phyloP scores from a whole-genome alignment of 148 eudicot genomes.

The Gaultheria prostrata region DNA sequence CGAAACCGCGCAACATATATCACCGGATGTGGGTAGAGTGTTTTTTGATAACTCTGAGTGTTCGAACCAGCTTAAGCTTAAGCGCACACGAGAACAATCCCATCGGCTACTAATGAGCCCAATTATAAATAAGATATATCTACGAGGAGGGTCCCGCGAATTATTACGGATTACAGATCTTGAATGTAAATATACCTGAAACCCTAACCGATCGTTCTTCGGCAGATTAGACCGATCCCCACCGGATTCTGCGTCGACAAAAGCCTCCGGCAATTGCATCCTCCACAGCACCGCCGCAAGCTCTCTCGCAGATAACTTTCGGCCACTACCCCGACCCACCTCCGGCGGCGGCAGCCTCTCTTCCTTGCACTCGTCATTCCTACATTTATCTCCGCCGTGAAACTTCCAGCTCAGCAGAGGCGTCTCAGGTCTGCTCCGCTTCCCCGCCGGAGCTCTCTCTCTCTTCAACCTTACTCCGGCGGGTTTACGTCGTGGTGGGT shows the following conservation, averaged over 20 bases:
- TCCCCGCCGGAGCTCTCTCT: constrained; percentile 29
- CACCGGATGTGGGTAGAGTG: too few relatives aligned
- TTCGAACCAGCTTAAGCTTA: too few relatives aligned
- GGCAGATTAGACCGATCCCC: constrained; percentile 20
- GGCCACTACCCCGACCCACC: constrained; percentile 25
- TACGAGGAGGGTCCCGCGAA: too few relatives aligned
- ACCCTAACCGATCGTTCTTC: constrained; percentile 41
- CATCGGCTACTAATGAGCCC: too few relatives aligned
- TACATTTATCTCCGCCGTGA: constrained; percentile 8
- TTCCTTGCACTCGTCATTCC: constrained; percentile 8
- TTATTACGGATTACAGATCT: not conserved
- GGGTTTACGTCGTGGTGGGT: constrained; percentile 38
- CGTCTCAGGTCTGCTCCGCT: constrained; percentile 62
- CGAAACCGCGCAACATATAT: too few relatives aligned
- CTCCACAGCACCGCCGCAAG: constrained; percentile 74
- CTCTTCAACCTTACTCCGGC: constrained; percentile 28
- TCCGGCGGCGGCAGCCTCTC: constrained; percentile 39
- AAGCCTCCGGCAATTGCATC: constrained; percentile 37
- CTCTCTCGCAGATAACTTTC: constrained; percentile 61
- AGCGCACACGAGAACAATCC: too few relatives aligned
- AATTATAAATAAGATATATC: too few relatives aligned
- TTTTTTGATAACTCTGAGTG: too few relatives aligned
- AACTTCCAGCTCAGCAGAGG: constrained; percentile 80
- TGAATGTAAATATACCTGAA: constrained; percentile 45
- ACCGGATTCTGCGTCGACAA: constrained; percentile 3